A percentile compares a stretch with the other conserved stretches of the same genome.
Conservation (phyloP, 177 flowering plant genomes). For the Vitis hybrid region DNA sequence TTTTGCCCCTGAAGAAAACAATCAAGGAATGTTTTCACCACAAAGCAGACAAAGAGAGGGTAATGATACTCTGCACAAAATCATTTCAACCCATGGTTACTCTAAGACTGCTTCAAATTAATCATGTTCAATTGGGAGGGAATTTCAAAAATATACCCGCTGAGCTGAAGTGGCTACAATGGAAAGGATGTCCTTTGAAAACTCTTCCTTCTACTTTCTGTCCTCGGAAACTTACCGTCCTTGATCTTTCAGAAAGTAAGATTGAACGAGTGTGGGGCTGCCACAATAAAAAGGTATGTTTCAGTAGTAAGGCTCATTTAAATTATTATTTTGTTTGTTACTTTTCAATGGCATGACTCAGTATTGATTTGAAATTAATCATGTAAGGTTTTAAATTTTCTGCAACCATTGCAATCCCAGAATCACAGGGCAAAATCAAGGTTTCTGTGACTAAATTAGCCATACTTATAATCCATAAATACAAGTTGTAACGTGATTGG, state of each 20-base stretch:
- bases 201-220: slow-evolving; percentile 29
- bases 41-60: slow-evolving; percentile 12
- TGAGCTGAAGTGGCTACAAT: slow-evolving; percentile 44
- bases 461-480: too few species aligned
- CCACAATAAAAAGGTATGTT: slow-evolving; percentile 4
- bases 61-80: slow-evolving; percentile 10
- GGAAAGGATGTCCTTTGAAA: slow-evolving; percentile 41
- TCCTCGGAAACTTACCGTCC: slow-evolving; percentile 32
- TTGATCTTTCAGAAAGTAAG: slow-evolving; percentile 48
- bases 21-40: slow-evolving; percentile 3
- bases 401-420: too few species aligned
- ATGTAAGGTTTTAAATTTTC: too few species aligned
- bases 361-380: too few species aligned
- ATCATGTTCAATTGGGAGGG: slow-evolving; percentile 36
- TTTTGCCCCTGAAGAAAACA: slow-evolving; percentile 11
- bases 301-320: too few species aligned
- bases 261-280: slow-evolving; percentile 24
- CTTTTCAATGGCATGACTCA: too few species aligned
- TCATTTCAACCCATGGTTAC: slow-evolving; percentile 28
- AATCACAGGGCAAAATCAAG: too few species aligned
- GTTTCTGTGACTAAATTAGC: too few species aligned
- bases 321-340: too few species aligned
- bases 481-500: too few species aligned
- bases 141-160: slow-evolving; percentile 28
- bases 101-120: slow-evolving; percentile 44